Conservation (phyloP, 1,139 yeast species). For the Kodamaea arcana region DNA sequence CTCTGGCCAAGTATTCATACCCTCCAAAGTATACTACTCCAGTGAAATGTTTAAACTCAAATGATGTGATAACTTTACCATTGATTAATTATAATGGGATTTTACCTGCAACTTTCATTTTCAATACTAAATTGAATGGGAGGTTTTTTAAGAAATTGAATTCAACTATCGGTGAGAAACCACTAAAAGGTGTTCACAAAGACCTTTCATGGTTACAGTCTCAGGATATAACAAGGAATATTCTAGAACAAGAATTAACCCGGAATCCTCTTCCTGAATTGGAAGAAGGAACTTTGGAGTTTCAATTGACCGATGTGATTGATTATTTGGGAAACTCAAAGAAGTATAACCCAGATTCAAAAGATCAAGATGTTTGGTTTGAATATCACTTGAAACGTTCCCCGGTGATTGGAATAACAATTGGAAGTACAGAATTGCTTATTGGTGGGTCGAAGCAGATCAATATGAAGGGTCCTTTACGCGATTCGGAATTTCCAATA, state of each 20-base stretch:
- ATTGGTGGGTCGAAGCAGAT: constrained; percentile 36
- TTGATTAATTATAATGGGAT: constrained; percentile 62
- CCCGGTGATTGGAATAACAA: constrained; percentile 44
- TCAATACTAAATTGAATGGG: constrained; percentile 55
- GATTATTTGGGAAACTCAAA: constrained; percentile 75
- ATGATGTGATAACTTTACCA: constrained; percentile 49
- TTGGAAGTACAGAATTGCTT: constrained; percentile 42
- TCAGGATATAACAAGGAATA: constrained; percentile 26
- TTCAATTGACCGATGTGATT: constrained; percentile 59
- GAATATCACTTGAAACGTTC: constrained; percentile 61
- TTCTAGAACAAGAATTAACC: constrained; percentile 34
- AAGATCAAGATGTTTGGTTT: constrained; percentile 45
- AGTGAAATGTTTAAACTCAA: constrained; percentile 52
- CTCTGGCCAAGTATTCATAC: constrained; percentile 52
- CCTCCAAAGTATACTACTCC: constrained; percentile 24
- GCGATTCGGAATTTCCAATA: constrained; percentile 44
- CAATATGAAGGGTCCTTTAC: constrained; percentile 19
- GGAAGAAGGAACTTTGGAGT: constrained; percentile 58
- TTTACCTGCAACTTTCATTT: constrained; percentile 65
- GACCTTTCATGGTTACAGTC: constrained; percentile 24
- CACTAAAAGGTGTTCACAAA: constrained; percentile 2
- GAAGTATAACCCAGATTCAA: constrained; percentile 48
- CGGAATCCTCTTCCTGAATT: constrained; percentile 23
- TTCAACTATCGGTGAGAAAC: constrained; percentile 16
- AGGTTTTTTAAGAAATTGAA: constrained; percentile 25